These are phyloP conservation scores for Phyllosticta capitalensis DNA, from an alignment of 2,329 filamentous ascomycete genomes.

Conservation along the genomic window DNA sequence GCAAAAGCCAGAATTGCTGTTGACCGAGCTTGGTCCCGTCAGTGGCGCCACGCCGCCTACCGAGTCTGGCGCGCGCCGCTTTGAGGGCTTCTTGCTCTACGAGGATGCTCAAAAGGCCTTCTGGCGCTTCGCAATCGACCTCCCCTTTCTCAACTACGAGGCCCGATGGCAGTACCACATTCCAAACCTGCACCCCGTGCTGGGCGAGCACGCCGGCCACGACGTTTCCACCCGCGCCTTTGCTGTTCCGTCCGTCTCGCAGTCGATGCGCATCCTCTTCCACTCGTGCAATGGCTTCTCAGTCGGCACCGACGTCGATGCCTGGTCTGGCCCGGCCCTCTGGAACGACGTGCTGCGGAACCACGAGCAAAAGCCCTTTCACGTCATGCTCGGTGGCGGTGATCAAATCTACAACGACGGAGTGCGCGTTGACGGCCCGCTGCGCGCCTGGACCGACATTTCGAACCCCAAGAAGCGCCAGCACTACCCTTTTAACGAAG, in stretches of 20 bases:
- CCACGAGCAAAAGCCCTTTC: constrained; percentile 51
- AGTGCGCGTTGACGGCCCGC: constrained; percentile 73
- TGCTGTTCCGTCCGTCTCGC: constrained; percentile 47
- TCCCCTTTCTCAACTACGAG: constrained; percentile 63
- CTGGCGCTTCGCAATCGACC: constrained; percentile 48
- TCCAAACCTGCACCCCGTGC: constrained; percentile 51
- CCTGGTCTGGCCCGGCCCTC: constrained; percentile 51
- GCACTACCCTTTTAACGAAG: constrained; percentile 55
- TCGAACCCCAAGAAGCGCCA: constrained; percentile 51
- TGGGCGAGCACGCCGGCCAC: constrained; percentile 26
- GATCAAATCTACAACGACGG: constrained; percentile 76
- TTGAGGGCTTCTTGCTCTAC: constrained; percentile 48
- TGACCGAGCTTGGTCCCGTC: constrained; percentile 42
- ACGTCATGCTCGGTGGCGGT: constrained; percentile 75
- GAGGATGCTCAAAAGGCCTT: constrained; percentile 51
- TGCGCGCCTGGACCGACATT: constrained; percentile 57
- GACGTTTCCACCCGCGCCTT: constrained; percentile 37
- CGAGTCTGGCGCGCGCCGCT: constrained; percentile 15
- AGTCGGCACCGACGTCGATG: constrained; percentile 54
- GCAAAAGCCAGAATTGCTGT: constrained; percentile 49
- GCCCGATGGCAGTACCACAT: constrained; percentile 71
- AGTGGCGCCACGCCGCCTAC: constrained; percentile 21
- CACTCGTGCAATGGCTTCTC: constrained; percentile 62
- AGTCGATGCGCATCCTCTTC: constrained; percentile 62
- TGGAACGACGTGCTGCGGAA: constrained; percentile 57